Evolutionary conservation across 768 basidiomycete genomes (phyloP), one percentile per base, ranked within the genome.

Genomic region (Tephrocybe sp.): DNA sequence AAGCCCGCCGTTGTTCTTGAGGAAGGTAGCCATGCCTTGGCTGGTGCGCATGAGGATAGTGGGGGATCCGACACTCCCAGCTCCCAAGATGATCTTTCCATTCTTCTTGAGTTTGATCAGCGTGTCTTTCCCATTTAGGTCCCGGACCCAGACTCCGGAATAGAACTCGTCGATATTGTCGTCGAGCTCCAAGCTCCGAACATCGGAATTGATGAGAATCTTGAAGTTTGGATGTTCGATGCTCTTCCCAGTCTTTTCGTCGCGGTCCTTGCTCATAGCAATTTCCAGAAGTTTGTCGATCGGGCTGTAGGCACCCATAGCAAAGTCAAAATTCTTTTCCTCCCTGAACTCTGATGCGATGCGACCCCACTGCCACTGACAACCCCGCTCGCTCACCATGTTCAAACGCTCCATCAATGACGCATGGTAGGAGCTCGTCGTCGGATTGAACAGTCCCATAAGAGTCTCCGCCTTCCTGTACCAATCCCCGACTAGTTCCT

Each of bases 291-390:
- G 45, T 36, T 58, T 61, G 49, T 64, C 63, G 39, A 61, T 57
- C 5, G 63, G 51, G 44, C 60, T 61, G 51, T 58, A 64, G 9
- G 62, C 63, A 7, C 63, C 63, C 18, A 28, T 21, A 16, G 63
- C 63, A 39, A 63, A 64, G 47, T 57, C 60, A 48, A 56, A 63
- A 53, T 64, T 64, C 35, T 49, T 47, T 11, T 27, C 21, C 18
- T 61, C 46, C 15, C 36, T 32, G 54, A 64, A 64, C 45, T 63
- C 59, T 7, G 62, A 62, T 9, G 62, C 62, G 46, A 62, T 63
- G 15, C 62, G 46, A 9, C 62, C 62, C 61, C 62, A 64, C 32
- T 62, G 57, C 62, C 62, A 64, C 32, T 60, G 51, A 28, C 44
- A 43, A 16, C 22, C 32, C 15, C 12, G 26, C 15, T 53, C 50